These are phyloP conservation scores for Candida chilensis DNA, from an alignment of 805 yeast genomes.

Conservation along the genomic window DNA sequence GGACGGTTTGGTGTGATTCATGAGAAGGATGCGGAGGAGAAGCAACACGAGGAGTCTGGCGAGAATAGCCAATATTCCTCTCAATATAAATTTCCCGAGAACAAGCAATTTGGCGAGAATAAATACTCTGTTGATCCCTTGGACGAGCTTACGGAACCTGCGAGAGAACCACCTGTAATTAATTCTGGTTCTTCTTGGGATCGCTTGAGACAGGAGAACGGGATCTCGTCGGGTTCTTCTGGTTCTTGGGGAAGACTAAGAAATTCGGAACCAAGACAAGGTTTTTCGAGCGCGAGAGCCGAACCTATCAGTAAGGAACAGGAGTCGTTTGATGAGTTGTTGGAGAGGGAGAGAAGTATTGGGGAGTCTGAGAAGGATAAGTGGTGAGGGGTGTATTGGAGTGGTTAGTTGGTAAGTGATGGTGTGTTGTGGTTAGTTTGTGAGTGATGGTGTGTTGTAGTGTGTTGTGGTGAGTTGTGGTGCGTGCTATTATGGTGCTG, in stretches of 20 bases:
- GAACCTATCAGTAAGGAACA: neutral
- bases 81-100: too few relatives aligned
- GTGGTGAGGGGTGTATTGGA: too few relatives aligned
- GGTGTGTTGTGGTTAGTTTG: too few relatives aligned
- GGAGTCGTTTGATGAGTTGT: slow-evolving; percentile 1
- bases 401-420: too few relatives aligned
- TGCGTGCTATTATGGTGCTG: neutral
- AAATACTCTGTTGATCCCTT: slow-evolving; percentile 1
- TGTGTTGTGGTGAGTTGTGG: neutral
- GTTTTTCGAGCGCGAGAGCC: too few relatives aligned
- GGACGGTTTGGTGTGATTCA: too few relatives aligned
- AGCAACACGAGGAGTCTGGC: neutral
- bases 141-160: neutral
- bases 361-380: neutral
- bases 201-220: slow-evolving; percentile 8
- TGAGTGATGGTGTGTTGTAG: too few relatives aligned
- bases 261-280: too few relatives aligned
- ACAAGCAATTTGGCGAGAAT: too few relatives aligned
- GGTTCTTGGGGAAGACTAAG: neutral
- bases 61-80: neutral
- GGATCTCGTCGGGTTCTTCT: slow-evolving; percentile 1
- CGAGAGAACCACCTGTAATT: too few relatives aligned
- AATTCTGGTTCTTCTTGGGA: slow-evolving; percentile 10
- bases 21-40: too few relatives aligned
- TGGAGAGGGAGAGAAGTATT: slow-evolving; percentile 1